Percentiles rank a stretch among this genome's conserved stretches.
These are phyloP conservation scores for Candida suzukii DNA, from an alignment of 805 yeast species.

Conservation along the genomic window DNA sequence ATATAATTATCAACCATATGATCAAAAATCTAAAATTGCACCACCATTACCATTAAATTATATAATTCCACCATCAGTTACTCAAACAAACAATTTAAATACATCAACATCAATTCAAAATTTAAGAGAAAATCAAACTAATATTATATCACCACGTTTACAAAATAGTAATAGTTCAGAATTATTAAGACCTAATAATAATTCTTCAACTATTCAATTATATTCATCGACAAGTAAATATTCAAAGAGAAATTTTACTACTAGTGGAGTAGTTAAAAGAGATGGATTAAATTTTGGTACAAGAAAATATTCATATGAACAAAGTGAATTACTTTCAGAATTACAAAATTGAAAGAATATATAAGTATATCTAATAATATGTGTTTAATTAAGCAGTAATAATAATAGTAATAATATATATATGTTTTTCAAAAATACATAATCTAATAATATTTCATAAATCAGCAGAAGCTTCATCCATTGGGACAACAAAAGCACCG, in stretches of 20 bases:
- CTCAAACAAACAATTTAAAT: neutral
- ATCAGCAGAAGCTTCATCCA: constrained; percentile 42
- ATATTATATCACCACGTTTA: too few species aligned
- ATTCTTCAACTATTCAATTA: neutral
- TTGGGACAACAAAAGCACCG: constrained; percentile 75
- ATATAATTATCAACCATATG: constrained; percentile 5
- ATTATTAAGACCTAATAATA: too few species aligned
- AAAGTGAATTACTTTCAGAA: constrained; percentile 40
- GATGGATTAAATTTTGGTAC: constrained; percentile 8
- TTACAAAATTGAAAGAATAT: constrained; percentile 22
- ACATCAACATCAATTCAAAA: neutral
- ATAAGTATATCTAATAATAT: neutral
- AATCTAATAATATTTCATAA: constrained; percentile 9
- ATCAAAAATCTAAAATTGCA: neutral
- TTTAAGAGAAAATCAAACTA: neutral
- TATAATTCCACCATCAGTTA: neutral
- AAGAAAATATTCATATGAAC: constrained; percentile 45
- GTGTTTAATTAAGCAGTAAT: too few species aligned
- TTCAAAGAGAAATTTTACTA: constrained; percentile 11
- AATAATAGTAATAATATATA: too few species aligned
- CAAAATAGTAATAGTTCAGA: too few species aligned
- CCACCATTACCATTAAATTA: neutral
- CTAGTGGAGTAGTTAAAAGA: neutral
- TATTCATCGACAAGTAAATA: neutral
- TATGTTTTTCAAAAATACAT: neutral